Base-by-base conservation (phyloP, 129 eudicot species). In the Flaveria ramosissima region DNA sequence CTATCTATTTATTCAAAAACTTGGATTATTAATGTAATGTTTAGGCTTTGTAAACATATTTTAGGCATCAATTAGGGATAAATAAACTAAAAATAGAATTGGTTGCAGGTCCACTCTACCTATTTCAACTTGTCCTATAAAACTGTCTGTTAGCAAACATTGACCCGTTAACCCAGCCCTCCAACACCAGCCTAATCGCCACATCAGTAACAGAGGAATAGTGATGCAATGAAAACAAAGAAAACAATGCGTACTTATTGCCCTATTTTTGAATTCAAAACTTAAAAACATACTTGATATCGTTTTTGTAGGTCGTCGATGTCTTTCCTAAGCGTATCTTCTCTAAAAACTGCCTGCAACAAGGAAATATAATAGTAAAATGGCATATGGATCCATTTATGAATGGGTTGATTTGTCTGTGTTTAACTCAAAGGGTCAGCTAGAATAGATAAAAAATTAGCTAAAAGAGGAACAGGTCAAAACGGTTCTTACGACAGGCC, bases 221-320 rank as follows among this genome's bases (percentile, higher is more conserved):
- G 39, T 23, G 16, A 50, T 30, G 14, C 55, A 63, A 15, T 39
- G 9, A 27, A 17, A 72, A 1, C 41, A 21, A 15, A 21, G 50
- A 52, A 51, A 4, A 67, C n/a, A 67, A 36, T 21, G 72, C 39
- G 64, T 50, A 23, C 39, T 62, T 76, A 61, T 9, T 74, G 56
- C 16, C 52, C 60, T 56, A 74, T 56, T 70, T 73, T 11, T 23
- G 11, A 30, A 46, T 1, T 7, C 20, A 46, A 45, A 30, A 16
- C 68, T 48, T 13, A 16, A 53, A 46, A 21, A 63, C 88, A 52
- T 80, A 94, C 98, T 84, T 94, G 97, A 80, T 89, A 91, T 75
- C 92, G 86, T 81, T 86, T 94, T 75, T 94, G 98, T 62, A 94
- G 97, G 83, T 91, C 97, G 59, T 89, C 88, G 52, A 89, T 81